phyloP scores from a whole-genome alignment of 305 asterid species.

The Fraxinus latifolia region DNA sequence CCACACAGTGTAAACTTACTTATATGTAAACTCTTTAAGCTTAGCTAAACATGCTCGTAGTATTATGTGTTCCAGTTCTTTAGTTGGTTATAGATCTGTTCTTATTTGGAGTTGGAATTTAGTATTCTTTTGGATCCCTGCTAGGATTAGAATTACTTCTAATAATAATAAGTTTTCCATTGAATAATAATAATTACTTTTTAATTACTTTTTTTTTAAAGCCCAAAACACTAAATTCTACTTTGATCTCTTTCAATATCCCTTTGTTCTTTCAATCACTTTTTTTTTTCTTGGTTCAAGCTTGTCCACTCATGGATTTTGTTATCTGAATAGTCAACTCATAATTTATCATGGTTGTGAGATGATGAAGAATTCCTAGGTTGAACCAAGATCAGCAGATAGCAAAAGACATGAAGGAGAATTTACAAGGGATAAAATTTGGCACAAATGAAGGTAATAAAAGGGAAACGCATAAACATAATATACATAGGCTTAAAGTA shows the following conservation, averaged over 20 bases:
- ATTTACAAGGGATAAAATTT: background rate
- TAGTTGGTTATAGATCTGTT: background rate
- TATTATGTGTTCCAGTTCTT: background rate
- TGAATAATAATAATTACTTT: background rate
- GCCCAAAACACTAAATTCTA: background rate
- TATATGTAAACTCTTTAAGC: background rate
- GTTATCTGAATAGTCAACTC: background rate
- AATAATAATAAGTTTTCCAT: background rate
- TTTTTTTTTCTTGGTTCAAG: background rate
- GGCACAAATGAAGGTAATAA: background rate
- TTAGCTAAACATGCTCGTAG: background rate
- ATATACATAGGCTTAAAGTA: background rate
- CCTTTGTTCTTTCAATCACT: background rate
- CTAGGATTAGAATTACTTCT: background rate
- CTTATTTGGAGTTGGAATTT: background rate
- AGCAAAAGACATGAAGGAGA: background rate
- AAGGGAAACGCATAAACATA: background rate
- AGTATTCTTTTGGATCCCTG: background rate
- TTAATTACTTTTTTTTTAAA: background rate
- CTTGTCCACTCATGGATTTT: background rate
- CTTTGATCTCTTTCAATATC: background rate
- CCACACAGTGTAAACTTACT: background rate
- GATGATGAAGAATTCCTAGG: background rate
- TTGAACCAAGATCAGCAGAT: background rate
- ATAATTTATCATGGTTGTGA: background rate